Base-by-base conservation (phyloP, 768 basidiomycete species). In the Calocybe indica region DNA sequence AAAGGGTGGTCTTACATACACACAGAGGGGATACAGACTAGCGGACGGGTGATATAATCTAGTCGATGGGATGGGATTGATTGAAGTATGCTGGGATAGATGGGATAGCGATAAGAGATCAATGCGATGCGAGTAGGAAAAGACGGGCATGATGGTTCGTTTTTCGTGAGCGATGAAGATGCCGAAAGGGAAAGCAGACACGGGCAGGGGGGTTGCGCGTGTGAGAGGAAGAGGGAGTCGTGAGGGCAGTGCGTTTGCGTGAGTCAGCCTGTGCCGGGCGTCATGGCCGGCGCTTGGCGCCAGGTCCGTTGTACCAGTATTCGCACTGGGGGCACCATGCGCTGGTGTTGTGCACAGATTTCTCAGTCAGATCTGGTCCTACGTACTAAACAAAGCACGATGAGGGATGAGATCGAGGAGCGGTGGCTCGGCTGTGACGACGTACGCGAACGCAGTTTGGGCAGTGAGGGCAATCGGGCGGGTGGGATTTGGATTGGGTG, bases 321-420 rank as follows among this genome's bases (percentile, higher is more conserved):
- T 78, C 67, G 63, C 82, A 83, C 33, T 73, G 65, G n/a, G 52
- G 49, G 55, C 82, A 85, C 57, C 76, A 83, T 1, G 77, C 78
- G 47, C 65, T 59, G 2, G 75, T 80, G 40, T 65, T 63, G 15
- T 64, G 56, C 0, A 76, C 78, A 49, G 86, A 71, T 3, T 69
- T 79, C 62, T 91, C 85, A 46, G 72, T 74, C 37, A 66, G 65
- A 55, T 90, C 88, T 1, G 88, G 88, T 14, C 85, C 85, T 55
- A 74, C 72, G 59, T 82, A 87, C 88, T 88, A 29, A 33, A 47
- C 37, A 41, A 40, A 42, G 48, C 50, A 42, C 47, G 40, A 52
- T 48, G 48, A 50, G 10, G 32, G 12, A 29, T 15, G 13, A 41
- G 37, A 40, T 15, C 32, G 13, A 32, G 29, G 57, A 52, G 47